Conservation (phyloP, 2,329 filamentous ascomycete species). For the Claviceps sp. region DNA sequence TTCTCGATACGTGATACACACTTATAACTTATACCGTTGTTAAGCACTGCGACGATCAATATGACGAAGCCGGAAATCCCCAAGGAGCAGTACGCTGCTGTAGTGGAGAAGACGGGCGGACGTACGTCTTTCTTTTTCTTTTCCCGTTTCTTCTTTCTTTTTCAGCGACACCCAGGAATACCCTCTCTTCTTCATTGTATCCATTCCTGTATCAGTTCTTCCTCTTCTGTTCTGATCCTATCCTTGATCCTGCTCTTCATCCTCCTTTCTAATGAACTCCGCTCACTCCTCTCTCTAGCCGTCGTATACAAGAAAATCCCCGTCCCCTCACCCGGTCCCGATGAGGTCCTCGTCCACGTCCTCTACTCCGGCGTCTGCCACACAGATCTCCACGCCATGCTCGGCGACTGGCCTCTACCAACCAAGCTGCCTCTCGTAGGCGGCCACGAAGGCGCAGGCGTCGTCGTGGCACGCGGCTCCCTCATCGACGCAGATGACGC, state of each 20-base stretch:
- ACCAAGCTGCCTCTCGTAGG: slow-evolving; percentile 77
- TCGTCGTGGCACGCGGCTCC: slow-evolving; percentile 67
- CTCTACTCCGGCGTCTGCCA: slow-evolving; percentile 87
- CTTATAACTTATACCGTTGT: too few species aligned
- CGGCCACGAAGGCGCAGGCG: slow-evolving; percentile 66
- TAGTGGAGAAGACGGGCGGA: slow-evolving; percentile 69
- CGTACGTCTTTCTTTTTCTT: slow-evolving; percentile 29
- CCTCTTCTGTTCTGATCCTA: too few species aligned
- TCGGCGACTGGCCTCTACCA: slow-evolving; percentile 80
- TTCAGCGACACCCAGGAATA: too few species aligned
- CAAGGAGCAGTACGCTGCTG: slow-evolving; percentile 79
- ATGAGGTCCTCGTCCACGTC: slow-evolving; percentile 86
- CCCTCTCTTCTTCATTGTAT: too few species aligned
- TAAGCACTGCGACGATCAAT: slow-evolving; percentile 3
- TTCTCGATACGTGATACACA: too few species aligned
- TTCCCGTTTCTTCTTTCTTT: too few species aligned
- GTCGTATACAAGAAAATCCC: slow-evolving; percentile 68
- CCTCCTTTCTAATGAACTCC: too few species aligned
- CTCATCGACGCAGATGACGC: slow-evolving; percentile 45
- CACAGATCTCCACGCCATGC: slow-evolving; percentile 68
- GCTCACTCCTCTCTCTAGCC: slow-evolving; percentile 23
- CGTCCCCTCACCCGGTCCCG: slow-evolving; percentile 66
- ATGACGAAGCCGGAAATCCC: slow-evolving; percentile 43
- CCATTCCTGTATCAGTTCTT: too few species aligned
- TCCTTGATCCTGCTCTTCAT: too few species aligned